These are phyloP conservation scores for Talaromyces adpressus DNA, from an alignment of 495 filamentous ascomycete species.

Conservation along the genomic window DNA sequence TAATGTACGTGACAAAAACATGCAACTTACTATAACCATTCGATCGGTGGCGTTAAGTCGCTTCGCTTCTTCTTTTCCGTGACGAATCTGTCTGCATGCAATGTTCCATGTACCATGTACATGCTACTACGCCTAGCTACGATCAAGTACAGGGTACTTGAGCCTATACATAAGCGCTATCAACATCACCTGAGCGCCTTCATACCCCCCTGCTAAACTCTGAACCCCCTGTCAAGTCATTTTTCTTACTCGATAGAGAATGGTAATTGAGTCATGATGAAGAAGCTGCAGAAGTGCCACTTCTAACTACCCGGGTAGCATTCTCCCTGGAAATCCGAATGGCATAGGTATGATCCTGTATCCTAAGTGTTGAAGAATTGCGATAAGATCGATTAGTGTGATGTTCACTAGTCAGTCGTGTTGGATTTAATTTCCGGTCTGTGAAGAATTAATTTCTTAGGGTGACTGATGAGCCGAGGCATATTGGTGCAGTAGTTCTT, in stretches of 20 bases:
- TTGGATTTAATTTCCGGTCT: neutral
- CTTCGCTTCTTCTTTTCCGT: neutral
- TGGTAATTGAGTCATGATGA: neutral
- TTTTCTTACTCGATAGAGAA: neutral
- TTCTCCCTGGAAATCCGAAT: neutral
- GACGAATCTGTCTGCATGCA: constrained; percentile 6
- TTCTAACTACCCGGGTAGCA: neutral
- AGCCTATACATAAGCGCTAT: neutral
- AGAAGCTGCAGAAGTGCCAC: neutral
- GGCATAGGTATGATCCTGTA: neutral
- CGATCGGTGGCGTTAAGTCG: constrained; percentile 2
- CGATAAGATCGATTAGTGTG: neutral
- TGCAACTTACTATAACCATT: neutral
- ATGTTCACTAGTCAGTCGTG: neutral
- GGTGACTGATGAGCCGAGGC: neutral
- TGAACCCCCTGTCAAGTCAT: neutral
- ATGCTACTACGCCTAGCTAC: neutral
- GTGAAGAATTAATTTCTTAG: neutral
- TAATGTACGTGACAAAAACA: constrained; percentile 1
- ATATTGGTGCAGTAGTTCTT: neutral
- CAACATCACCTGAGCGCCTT: neutral
- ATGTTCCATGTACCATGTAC: neutral
- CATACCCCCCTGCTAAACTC: neutral
- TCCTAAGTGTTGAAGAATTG: neutral
- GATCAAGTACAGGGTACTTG: neutral